These are phyloP conservation scores for Mycena galopus DNA, from an alignment of 768 basidiomycete species.

Conservation along the genomic window DNA sequence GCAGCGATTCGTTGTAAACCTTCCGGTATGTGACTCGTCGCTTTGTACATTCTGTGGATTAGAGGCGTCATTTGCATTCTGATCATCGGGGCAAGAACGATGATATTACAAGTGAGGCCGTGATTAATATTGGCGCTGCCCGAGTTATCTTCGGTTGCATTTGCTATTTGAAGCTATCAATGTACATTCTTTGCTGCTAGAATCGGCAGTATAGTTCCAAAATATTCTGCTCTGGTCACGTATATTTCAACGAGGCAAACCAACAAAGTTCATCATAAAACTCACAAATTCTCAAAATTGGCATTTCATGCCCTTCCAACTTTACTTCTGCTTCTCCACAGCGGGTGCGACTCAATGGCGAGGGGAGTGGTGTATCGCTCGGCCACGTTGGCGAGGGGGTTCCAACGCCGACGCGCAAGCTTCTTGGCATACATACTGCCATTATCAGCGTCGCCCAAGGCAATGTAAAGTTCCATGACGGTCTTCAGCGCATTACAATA, in stretches of 20 bases:
- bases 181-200: neutral
- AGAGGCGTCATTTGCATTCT: too few relatives aligned
- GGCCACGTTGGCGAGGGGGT: neutral
- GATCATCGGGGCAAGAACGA: too few relatives aligned
- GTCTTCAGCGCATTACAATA: neutral
- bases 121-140: too few relatives aligned
- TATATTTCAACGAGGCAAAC: neutral
- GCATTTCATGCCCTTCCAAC: neutral
- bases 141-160: too few relatives aligned
- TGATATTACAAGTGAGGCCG: too few relatives aligned
- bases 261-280: neutral
- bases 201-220: neutral
- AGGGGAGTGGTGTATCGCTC: neutral
- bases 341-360: neutral
- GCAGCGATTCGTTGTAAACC: too few relatives aligned
- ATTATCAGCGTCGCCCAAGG: constrained; percentile 17
- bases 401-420: constrained; percentile 7
- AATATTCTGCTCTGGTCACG: neutral
- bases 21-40: too few relatives aligned
- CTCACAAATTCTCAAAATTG: neutral
- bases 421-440: constrained; percentile 24
- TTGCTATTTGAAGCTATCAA: neutral
- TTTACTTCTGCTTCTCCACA: neutral
- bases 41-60: too few relatives aligned
- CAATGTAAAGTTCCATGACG: constrained; percentile 15